Evolutionary conservation across 2,329 filamentous ascomycete species (phyloP), one percentile per base, ranked within the genome.

Genomic region (Aureobasidium subglaciale): DNA sequence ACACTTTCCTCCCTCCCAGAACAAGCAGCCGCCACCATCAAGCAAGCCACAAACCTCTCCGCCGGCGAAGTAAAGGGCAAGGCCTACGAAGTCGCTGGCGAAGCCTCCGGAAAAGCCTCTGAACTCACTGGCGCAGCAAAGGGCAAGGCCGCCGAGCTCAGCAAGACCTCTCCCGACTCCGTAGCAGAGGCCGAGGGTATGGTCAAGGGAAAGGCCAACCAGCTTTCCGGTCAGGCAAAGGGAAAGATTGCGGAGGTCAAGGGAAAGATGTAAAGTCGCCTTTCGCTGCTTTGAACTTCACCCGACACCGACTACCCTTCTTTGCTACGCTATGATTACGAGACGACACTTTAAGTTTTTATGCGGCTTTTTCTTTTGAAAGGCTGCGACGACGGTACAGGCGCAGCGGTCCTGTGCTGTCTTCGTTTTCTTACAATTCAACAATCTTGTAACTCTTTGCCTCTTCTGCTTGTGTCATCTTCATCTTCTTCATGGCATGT

Each of bases 131-230:
- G 70, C 25, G 40, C 63, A 55, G 68, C 68, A 8, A 65, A 71
- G 60, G 70, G 70, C 54, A 71, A 73, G 62, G 71, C 71, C 3
- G 58, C 56, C 30, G 70, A 75, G 61, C n/a, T n/a, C n/a, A n/a
- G n/a, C n/a, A n/a, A n/a, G n/a, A n/a, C n/a, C 53, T 71, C 13
- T 59, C 61, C 9, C 71, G 73, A 7, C 62, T n/a, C n/a, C n/a
- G n/a, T n/a, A n/a, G n/a, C n/a, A n/a, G n/a, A 74, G 63, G 73
- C 72, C 29, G 71, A 78, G 67, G 67, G 67, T 24, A 75, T 75
- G 62, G 68, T 72, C 35, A 63, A 71, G 49, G 50, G n/a, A n/a
- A n/a, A n/a, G n/a, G n/a, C n/a, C n/a, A n/a, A n/a, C n/a, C n/a
- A n/a, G n/a, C 56, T 70, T 25, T 61, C 62, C 4, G 69, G 67